These are phyloP conservation scores for Trichophyton benhamiae DNA, from an alignment of 2,329 filamentous ascomycete species.

Conservation along the genomic window DNA sequence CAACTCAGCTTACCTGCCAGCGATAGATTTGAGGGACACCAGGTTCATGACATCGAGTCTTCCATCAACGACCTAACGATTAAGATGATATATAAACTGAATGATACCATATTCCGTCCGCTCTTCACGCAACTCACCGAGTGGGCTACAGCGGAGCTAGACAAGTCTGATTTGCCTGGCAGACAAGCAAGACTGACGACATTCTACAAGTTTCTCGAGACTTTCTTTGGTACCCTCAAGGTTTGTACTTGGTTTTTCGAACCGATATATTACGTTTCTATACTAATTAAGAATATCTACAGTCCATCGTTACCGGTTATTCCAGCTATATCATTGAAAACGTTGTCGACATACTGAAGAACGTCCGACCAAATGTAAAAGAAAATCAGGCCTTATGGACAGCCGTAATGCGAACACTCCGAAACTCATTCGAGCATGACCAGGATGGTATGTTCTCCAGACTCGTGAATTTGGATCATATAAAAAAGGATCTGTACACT, in stretches of 20 bases:
- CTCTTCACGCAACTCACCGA: constrained; percentile 79
- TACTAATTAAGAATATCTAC: constrained; percentile 5
- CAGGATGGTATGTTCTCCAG: constrained; percentile 50
- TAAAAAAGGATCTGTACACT: constrained; percentile 6
- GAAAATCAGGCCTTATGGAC: constrained; percentile 52
- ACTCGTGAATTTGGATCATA: neutral
- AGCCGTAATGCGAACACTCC: constrained; percentile 57
- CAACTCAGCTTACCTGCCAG: constrained; percentile 19
- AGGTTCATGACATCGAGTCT: constrained; percentile 48
- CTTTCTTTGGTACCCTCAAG: constrained; percentile 75
- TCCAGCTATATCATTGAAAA: constrained; percentile 72
- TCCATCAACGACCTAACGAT: constrained; percentile 59
- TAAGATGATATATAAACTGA: constrained; percentile 92
- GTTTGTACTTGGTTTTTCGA: constrained; percentile 21
- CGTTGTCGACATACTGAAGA: constrained; percentile 50
- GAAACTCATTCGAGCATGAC: constrained; percentile 71
- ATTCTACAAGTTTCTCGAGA: constrained; percentile 66
- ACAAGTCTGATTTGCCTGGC: constrained; percentile 50
- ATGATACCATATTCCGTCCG: constrained; percentile 83
- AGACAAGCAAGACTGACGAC: constrained; percentile 55
- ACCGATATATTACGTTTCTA: neutral
- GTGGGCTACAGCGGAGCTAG: constrained; percentile 54
- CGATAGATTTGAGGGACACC: constrained; percentile 34
- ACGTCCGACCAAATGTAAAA: constrained; percentile 28
- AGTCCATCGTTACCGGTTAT: constrained; percentile 87